Evolutionary conservation across 495 filamentous ascomycete species (phyloP).

Genomic region (Ramalina intermedia): DNA sequence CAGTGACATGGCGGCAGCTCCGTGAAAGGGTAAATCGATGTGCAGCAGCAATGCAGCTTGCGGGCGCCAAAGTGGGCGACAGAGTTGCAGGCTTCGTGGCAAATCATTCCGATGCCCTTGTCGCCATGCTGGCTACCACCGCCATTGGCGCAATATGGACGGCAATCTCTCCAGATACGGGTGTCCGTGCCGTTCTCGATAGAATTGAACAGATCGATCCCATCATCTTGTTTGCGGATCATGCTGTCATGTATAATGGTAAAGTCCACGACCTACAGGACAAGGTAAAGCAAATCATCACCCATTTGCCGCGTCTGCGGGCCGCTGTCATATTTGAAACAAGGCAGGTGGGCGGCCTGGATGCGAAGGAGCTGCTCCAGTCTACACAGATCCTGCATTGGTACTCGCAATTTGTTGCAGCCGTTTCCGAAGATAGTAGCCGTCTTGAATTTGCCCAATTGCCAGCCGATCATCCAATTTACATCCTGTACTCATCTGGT

Average conservation of each 20-base stretch:
- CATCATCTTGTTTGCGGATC: constrained; percentile 68
- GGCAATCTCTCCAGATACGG: constrained; percentile 71
- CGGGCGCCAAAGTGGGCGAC: constrained; percentile 49
- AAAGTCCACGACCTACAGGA: constrained; percentile 56
- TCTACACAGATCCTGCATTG: constrained; percentile 34
- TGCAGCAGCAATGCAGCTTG: constrained; percentile 50
- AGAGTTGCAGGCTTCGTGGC: constrained; percentile 76
- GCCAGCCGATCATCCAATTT: constrained; percentile 69
- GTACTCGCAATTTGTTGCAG: constrained; percentile 36
- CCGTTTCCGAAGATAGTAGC: constrained; percentile 25
- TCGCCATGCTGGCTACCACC: constrained; percentile 73
- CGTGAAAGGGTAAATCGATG: constrained; percentile 62
- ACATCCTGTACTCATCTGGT: constrained; percentile 76
- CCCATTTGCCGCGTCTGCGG: constrained; percentile 45
- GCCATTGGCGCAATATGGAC: constrained; percentile 84
- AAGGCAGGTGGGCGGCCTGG: constrained; percentile 31
- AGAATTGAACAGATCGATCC: constrained; percentile 71
- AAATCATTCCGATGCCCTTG: constrained; percentile 69
- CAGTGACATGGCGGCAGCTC: constrained; percentile 67
- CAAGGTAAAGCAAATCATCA: constrained; percentile 60
- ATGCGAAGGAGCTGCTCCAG: constrained; percentile 32
- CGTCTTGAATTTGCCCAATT: constrained; percentile 58
- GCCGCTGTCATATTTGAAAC: constrained; percentile 58
- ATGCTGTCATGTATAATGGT: constrained; percentile 77
- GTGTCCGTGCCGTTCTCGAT: constrained; percentile 68